Conservation (phyloP, 2,329 filamentous ascomycete genomes). For the Ophiostoma ulmi region DNA sequence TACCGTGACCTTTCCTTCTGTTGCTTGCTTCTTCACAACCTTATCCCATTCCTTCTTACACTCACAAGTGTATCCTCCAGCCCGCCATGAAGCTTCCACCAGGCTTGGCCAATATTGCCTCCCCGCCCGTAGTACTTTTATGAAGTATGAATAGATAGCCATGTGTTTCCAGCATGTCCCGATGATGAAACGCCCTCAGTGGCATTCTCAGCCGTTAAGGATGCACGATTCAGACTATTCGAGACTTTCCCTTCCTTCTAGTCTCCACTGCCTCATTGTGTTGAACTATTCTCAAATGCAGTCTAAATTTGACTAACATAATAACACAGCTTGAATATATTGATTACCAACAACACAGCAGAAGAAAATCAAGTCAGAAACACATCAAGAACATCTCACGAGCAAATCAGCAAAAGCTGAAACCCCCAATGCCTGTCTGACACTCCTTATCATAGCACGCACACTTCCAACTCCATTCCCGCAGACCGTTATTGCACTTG, state of each 20-base stretch:
- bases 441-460: neutral
- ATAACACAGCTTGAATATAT: neutral
- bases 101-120: slow-evolving; percentile 1
- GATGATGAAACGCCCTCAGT: neutral
- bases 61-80: neutral
- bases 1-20: neutral
- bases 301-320: neutral
- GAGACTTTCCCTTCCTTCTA: neutral
- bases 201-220: neutral
- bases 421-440: neutral
- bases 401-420: neutral
- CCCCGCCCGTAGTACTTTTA: neutral
- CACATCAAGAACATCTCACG: neutral
- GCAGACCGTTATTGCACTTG: neutral
- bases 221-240: neutral
- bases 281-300: neutral
- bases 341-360: neutral
- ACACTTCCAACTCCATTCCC: neutral
- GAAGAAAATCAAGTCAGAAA: neutral
- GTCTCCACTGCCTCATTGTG: neutral
- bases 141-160: neutral
- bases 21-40: neutral
- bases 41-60: neutral
- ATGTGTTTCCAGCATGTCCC: neutral
- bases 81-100: neutral